Evolutionary conservation across 2,329 filamentous ascomycete genomes (phyloP).

Genomic region (Endothia cerciana): DNA sequence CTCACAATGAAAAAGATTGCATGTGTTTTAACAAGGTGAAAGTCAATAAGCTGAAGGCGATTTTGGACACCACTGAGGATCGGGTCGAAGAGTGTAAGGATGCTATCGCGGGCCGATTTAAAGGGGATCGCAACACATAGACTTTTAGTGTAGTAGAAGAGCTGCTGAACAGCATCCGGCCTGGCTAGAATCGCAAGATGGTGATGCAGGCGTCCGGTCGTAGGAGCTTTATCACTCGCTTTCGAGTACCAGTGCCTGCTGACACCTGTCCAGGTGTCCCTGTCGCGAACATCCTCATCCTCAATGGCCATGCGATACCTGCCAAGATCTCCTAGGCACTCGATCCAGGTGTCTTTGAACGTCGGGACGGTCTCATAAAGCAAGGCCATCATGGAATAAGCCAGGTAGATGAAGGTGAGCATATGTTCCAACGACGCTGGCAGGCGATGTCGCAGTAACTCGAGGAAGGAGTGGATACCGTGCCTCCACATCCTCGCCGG

Average conservation of each 20-base stretch:
- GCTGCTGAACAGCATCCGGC: conserved; percentile 69
- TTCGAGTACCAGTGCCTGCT: conserved; percentile 84
- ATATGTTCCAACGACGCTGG: conserved; percentile 84
- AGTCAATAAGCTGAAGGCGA: conserved; percentile 53
- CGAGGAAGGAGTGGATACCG: conserved; percentile 84
- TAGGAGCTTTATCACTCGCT: conserved; percentile 76
- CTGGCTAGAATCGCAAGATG: conserved; percentile 81
- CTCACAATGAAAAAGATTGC: conserved; percentile 59
- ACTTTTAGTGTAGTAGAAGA: conserved; percentile 74
- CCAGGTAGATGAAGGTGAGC: conserved; percentile 85
- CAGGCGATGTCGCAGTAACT: conserved; percentile 73
- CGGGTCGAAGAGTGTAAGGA: conserved; percentile 52
- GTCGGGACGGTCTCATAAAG: conserved; percentile 82
- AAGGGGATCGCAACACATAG: conserved; percentile 72
- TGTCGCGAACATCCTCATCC: conserved; percentile 73
- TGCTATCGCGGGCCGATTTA: conserved; percentile 61
- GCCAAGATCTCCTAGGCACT: conserved; percentile 86
- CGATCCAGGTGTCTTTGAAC: conserved; percentile 90
- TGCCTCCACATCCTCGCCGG: conserved; percentile 93
- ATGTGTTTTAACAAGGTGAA: conserved; percentile 65
- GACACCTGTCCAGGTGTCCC: conserved; percentile 82
- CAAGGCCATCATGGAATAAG: conserved; percentile 88
- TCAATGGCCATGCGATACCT: conserved; percentile 89
- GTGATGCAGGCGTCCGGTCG: conserved; percentile 81
- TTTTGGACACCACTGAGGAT: conserved; percentile 42